These are phyloP conservation scores for Thinopyrum elongatum DNA, from an alignment of 176 grass and related monocot genomes.

Conservation along the genomic window DNA sequence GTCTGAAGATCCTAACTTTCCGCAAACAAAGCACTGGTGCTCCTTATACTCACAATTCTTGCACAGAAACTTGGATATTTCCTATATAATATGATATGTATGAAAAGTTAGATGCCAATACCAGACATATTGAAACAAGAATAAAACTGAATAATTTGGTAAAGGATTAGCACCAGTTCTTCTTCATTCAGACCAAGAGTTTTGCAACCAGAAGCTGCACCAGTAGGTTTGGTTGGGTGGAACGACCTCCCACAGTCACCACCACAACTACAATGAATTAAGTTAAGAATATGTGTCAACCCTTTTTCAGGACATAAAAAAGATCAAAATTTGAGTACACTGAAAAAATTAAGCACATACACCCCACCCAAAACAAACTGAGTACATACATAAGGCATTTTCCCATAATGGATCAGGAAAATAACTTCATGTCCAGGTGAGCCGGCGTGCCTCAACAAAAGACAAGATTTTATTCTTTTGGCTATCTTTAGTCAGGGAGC, in stretches of 20 bases:
- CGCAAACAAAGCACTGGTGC: background rate
- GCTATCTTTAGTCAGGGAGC: no score
- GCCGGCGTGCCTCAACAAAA: no score
- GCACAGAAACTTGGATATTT: slow-evolving; percentile 20
- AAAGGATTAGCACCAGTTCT: background rate
- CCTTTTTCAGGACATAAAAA: no score
- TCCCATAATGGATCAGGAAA: no score
- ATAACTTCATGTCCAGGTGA: no score
- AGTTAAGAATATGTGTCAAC: background rate
- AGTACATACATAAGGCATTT: no score
- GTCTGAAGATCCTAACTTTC: background rate
- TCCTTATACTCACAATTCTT: slow-evolving; percentile 29
- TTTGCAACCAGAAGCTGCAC: background rate
- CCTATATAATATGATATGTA: background rate
- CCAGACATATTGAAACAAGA: background rate
- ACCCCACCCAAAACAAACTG: no score
- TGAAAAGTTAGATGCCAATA: slow-evolving; percentile 4
- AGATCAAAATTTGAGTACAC: no score
- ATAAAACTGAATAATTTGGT: slow-evolving; percentile 6
- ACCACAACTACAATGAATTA: slow-evolving; percentile 18
- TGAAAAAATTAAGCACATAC: no score
- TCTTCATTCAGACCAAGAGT: slow-evolving; percentile 25
- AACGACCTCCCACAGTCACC: slow-evolving; percentile 30
- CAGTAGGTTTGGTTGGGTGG: slow-evolving; percentile 5
- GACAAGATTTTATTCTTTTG: no score